A percentile compares a stretch with the other conserved stretches of the same genome.
These are phyloP conservation scores for Priceomyces fermenticarens DNA, from an alignment of 805 yeast species.

Conservation along the genomic window DNA sequence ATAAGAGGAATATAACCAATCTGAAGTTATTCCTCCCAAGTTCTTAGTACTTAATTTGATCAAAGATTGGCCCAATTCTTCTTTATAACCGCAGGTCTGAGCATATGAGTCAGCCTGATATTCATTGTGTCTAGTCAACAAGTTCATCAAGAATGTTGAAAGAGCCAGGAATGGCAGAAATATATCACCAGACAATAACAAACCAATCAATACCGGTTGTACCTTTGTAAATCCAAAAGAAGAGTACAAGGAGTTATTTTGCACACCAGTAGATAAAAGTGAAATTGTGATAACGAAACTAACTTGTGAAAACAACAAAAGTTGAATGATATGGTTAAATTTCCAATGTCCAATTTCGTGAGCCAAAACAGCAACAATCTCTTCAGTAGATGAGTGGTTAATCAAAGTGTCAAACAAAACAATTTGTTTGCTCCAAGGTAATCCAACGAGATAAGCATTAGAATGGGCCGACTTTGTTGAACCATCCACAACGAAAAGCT, in stretches of 20 bases:
- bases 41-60: slow-evolving; percentile 77
- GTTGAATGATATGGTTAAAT: slow-evolving; percentile 78
- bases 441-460: slow-evolving; percentile 92
- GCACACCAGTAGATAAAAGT: slow-evolving; percentile 74
- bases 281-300: slow-evolving; percentile 66
- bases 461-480: slow-evolving; percentile 95
- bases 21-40: slow-evolving; percentile 83
- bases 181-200: slow-evolving; percentile 73
- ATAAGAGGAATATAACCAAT: slow-evolving; percentile 84
- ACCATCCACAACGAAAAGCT: slow-evolving; percentile 91
- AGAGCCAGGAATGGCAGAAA: slow-evolving; percentile 74
- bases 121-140: slow-evolving; percentile 81
- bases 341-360: slow-evolving; percentile 99
- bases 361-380: slow-evolving; percentile 93
- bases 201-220: slow-evolving; percentile 78
- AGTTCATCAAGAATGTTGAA: slow-evolving; percentile 62
- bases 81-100: slow-evolving; percentile 65
- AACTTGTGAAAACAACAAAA: slow-evolving; percentile 61
- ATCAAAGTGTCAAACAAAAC: slow-evolving; percentile 91
- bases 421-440: slow-evolving; percentile 96
- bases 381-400: slow-evolving; percentile 68
- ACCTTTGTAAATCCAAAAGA: slow-evolving; percentile 70
- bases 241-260: slow-evolving; percentile 71
- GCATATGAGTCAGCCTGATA: slow-evolving; percentile 93
- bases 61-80: slow-evolving; percentile 66